Conservation (phyloP, 805 yeast genomes). For the Torulaspora indica region DNA sequence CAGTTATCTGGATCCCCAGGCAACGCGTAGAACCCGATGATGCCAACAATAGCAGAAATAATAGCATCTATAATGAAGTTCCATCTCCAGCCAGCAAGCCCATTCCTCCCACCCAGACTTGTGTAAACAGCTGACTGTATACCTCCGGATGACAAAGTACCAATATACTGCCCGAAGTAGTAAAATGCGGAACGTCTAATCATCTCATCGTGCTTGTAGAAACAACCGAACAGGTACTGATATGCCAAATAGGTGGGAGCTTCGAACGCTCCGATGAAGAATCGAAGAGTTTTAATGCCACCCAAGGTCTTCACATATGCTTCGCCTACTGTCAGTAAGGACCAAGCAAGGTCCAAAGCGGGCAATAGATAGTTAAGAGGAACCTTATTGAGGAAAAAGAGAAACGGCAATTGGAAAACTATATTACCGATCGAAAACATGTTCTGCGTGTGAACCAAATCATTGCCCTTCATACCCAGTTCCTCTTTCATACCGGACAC, state of each 20-base stretch:
- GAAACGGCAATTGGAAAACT: slow-evolving; percentile 58
- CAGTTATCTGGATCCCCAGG: slow-evolving; percentile 66
- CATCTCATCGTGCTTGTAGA: slow-evolving; percentile 53
- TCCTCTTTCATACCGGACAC: slow-evolving; percentile 58
- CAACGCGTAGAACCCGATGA: slow-evolving; percentile 49
- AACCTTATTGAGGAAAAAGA: slow-evolving; percentile 49
- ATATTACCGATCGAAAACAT: slow-evolving; percentile 56
- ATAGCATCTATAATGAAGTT: slow-evolving; percentile 62
- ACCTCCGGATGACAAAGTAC: slow-evolving; percentile 57
- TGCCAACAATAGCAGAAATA: slow-evolving; percentile 53
- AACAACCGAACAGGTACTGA: slow-evolving; percentile 54
- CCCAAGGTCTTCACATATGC: slow-evolving; percentile 43
- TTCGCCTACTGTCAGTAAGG: slow-evolving; percentile 51
- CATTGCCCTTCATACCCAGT: slow-evolving; percentile 55
- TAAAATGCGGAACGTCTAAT: slow-evolving; percentile 58
- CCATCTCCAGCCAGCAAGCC: slow-evolving; percentile 69
- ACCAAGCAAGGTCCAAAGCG: slow-evolving; percentile 54
- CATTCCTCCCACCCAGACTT: slow-evolving; percentile 45
- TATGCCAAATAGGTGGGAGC: slow-evolving; percentile 56
- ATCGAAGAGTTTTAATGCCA: slow-evolving; percentile 54
- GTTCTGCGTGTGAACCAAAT: slow-evolving; percentile 54
- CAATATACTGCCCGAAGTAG: slow-evolving; percentile 60
- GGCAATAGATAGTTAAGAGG: slow-evolving; percentile 50
- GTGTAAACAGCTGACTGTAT: slow-evolving; percentile 53
- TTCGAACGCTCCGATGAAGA: slow-evolving; percentile 62